A percentile compares a stretch with the other conserved stretches of the same genome.
Conservation (phyloP, 805 yeast species). For the Candida saitoana region DNA sequence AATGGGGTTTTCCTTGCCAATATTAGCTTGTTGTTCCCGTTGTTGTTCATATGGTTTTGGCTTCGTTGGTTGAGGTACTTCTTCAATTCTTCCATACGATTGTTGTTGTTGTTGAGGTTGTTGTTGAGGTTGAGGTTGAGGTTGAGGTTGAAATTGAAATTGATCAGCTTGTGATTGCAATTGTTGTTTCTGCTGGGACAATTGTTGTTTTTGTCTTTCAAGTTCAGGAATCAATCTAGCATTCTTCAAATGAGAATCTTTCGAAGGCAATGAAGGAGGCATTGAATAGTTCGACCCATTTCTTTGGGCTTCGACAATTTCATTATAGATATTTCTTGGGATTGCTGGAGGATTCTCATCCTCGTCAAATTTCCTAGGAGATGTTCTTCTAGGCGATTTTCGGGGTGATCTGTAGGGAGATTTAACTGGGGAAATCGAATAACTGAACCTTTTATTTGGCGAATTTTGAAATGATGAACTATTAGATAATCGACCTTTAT, state of each 20-base stretch:
- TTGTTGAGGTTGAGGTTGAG: not conserved
- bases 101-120: conserved; percentile 4
- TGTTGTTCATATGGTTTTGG: not conserved
- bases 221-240: not conserved
- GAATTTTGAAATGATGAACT: conserved; percentile 33
- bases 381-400: conserved; percentile 15
- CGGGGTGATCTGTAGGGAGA: conserved; percentile 25
- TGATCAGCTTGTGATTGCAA: not conserved
- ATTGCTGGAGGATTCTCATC: conserved; percentile 20
- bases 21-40: conserved; percentile 4
- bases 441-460: conserved; percentile 20
- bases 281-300: conserved; percentile 17
- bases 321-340: conserved; percentile 43
- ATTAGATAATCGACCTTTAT: conserved; percentile 20
- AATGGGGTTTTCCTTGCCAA: conserved; percentile 12
- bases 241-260: conserved; percentile 18
- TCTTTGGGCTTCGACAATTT: conserved; percentile 35
- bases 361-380: conserved; percentile 10
- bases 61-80: not conserved
- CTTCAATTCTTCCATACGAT: not conserved
- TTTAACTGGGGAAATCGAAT: conserved; percentile 30
- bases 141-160: conserved; percentile 5
- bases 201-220: conserved; percentile 3
- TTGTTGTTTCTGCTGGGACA: conserved; percentile 4
- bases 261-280: conserved; percentile 31